A percentile compares a stretch with the other conserved stretches of the same genome.
Conservation (phyloP, 371 early-diverging fungal species). For the Apophysomyces ossiformis region DNA sequence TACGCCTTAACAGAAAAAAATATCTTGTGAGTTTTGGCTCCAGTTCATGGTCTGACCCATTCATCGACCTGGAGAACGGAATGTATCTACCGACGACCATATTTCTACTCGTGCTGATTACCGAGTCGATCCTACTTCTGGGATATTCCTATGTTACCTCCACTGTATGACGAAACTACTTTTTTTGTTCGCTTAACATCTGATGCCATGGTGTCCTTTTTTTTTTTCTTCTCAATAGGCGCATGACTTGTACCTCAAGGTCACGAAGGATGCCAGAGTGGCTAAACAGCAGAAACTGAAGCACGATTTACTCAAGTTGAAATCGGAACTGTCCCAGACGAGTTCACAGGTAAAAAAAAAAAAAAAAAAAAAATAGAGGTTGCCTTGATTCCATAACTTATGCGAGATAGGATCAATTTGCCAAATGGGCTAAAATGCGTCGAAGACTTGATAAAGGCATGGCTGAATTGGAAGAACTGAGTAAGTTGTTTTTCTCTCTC, state of each 20-base stretch:
- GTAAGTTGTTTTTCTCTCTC: constrained; percentile 37
- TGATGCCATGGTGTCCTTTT: neutral
- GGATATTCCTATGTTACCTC: constrained; percentile 62
- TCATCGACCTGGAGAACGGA: neutral
- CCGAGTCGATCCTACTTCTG: constrained; percentile 60
- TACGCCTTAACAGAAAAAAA: too few relatives aligned
- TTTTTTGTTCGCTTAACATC: constrained; percentile 1
- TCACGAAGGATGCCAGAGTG: constrained; percentile 48
- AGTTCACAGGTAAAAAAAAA: constrained; percentile 66
- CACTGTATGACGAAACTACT: constrained; percentile 33
- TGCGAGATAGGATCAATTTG: constrained; percentile 81
- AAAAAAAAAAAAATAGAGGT: neutral
- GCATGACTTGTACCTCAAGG: constrained; percentile 51
- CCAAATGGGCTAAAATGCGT: constrained; percentile 93
- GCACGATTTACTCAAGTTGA: constrained; percentile 59
- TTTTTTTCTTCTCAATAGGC: constrained; percentile 32
- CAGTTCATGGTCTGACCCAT: neutral
- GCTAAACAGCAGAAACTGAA: constrained; percentile 61
- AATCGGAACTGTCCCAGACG: constrained; percentile 63
- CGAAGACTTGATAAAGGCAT: constrained; percentile 78
- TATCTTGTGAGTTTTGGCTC: too few relatives aligned
- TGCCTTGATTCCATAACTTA: neutral
- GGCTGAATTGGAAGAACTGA: constrained; percentile 64
- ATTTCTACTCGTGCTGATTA: constrained; percentile 56
- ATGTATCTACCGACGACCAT: constrained; percentile 60